Evolutionary conservation across 805 yeast genomes (phyloP), one percentile per base, ranked within the genome.

Genomic region (Yamadazyma endophytica): DNA sequence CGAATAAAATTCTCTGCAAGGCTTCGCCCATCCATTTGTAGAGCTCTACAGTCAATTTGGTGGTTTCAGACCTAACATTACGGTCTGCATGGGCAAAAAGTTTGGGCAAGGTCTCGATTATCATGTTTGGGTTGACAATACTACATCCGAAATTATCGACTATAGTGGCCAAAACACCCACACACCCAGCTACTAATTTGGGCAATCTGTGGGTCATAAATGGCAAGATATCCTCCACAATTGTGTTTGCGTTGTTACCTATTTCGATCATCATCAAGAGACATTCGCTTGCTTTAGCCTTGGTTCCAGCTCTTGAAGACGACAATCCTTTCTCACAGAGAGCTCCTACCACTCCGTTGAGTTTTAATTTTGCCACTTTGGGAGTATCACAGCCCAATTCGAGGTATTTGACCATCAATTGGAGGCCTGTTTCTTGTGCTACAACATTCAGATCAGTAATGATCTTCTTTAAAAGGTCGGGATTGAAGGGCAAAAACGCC

Each of bases 81-180:
- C 73, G 76, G 57, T 92, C 97, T 1, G 95, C 85, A 56, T 89
- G 95, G 3, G 76, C 79, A 49, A 87, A 87, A 29, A 88, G 56
- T 44, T 77, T 80, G 1, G 86, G 77, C 19, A 92, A 57, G 6
- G 47, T 49, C 16, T 77, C 73, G 17, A 86, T 50, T 0, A 80
- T 65, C 2, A 73, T 62, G 44, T 75, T 69, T 8, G 90, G 79
- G 29, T 76, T 57, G 24, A 79, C 64, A 6, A 75, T 68, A 28
- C 63, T 58, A 42, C 89, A 75, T 22, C 95, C 94, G 65, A 73
- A 83, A 27, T 67, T 55, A 15, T 57, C 61, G 28, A 77, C 68
- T 4, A 88, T 71, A 24, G 73, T 78, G 26, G 54, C 54, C 15
- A 85, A 49, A 1, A 84, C 78, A 28, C 64, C 58, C 1, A 74